Evolutionary conservation across 192 early-diverging fungal genomes (phyloP), one percentile per base, ranked within the genome.

Genomic region (Podila clonocystis): DNA sequence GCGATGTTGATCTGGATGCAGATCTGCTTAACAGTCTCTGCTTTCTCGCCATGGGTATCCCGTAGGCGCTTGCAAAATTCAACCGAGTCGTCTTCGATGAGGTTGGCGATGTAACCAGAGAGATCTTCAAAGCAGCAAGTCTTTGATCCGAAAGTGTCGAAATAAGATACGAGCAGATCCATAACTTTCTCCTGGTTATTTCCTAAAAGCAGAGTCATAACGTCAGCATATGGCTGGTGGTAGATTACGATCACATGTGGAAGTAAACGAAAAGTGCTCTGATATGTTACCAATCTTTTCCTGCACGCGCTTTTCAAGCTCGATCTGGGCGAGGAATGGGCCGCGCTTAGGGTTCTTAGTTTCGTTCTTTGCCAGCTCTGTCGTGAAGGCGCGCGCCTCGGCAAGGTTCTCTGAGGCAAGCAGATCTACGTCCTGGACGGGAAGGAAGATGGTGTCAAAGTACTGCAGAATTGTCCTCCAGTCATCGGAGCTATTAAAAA

Each of bases 71-170:
- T 61, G 65, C 88, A 73, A 38, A 90, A 83, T 19, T 64, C 61
- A 11, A 63, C 65, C 20, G 85, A 70, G 2, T 57, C 67, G 41
- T 84, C 73, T 1, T 33, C 50, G 30, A 58, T 50, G 62, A 92
- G 45, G 19, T 58, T 65, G 13, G 68, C 20, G 33, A 93, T 70
- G 75, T 93, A 94, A 24, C 76, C 62, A 9, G 85, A 83, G 26
- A 96, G 72, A 77, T 96, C 95, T 68, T 95, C 93, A 80, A 94
- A 94, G 62, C 91, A 94, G 65, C 89, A 91, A 3, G 85, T 73
- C 59, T 88, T 90, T 22, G 84, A 76, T 26, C 92, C 92, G 68
- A 95, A 95, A 5, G 74, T 84, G 11, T 74, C 68, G 64, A 93
- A 83, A 73, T 94, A 96, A 3, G 78, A 52, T 17, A 87, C 58